A percentile compares a stretch with the other conserved stretches of the same genome.
These are phyloP conservation scores for Fistulinella cinereoalba DNA, from an alignment of 1,284 basidiomycete genomes.

Conservation along the genomic window DNA sequence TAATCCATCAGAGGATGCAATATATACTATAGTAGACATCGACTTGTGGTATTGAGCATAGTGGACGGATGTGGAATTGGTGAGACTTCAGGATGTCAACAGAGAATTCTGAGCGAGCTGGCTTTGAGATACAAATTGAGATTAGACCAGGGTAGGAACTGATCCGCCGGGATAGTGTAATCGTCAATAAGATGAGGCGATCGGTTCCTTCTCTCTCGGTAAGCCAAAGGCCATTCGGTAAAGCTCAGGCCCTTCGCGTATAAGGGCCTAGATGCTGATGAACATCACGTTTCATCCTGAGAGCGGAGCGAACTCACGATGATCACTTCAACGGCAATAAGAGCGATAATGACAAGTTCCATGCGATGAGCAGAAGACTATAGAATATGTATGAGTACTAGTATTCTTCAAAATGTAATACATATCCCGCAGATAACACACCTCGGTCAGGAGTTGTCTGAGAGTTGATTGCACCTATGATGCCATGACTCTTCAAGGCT, in stretches of 20 bases:
- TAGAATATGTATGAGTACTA: constrained; percentile 32
- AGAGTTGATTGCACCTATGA: constrained; percentile 73
- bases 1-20: background rate
- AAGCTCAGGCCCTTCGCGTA: constrained; percentile 33
- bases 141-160: no score
- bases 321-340: constrained; percentile 88
- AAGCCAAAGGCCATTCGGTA: constrained; percentile 28
- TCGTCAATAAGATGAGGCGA: constrained; percentile 7
- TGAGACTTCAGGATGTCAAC: no score
- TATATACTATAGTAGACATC: background rate
- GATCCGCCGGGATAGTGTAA: no score
- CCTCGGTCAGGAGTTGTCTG: constrained; percentile 76
- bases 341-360: constrained; percentile 87
- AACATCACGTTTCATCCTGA: constrained; percentile 12
- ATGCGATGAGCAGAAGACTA: constrained; percentile 80
- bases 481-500: no score
- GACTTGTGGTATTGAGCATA: constrained; percentile 3
- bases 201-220: constrained; percentile 10
- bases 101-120: no score
- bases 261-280: constrained; percentile 41
- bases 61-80: no score
- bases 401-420: background rate
- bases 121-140: no score
- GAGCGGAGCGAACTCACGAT: constrained; percentile 54
- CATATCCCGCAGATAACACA: constrained; percentile 26